These are phyloP conservation scores for Kodamaea hsintzibuensis DNA, from an alignment of 805 yeast genomes.

Conservation along the genomic window DNA sequence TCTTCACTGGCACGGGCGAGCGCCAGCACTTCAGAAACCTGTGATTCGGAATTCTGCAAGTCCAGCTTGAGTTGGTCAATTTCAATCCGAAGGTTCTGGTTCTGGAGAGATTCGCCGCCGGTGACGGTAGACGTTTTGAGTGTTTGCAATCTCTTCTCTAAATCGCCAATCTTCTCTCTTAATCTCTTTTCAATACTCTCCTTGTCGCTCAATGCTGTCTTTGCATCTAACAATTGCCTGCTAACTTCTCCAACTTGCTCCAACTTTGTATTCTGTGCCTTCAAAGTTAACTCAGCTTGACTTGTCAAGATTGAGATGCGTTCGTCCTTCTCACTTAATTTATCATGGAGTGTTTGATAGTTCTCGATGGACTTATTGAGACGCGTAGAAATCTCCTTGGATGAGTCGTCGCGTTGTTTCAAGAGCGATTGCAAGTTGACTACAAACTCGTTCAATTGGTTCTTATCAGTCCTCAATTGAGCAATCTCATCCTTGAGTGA, in stretches of 20 bases:
- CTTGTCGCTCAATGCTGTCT: constrained; percentile 45
- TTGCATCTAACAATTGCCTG: constrained; percentile 42
- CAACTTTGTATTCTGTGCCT: constrained; percentile 51
- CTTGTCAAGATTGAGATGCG: constrained; percentile 51
- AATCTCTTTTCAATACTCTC: constrained; percentile 40
- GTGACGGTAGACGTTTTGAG: background rate
- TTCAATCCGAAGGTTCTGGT: constrained; percentile 21
- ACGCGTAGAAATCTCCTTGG: constrained; percentile 50
- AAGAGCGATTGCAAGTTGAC: constrained; percentile 60
- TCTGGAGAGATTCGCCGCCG: constrained; percentile 1
- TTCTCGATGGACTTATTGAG: constrained; percentile 50
- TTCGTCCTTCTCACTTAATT: constrained; percentile 54
- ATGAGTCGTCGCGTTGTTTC: constrained; percentile 58
- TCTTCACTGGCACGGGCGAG: constrained; percentile 68
- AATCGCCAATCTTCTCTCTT: constrained; percentile 15
- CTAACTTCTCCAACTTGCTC: constrained; percentile 59
- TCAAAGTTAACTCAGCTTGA: constrained; percentile 56
- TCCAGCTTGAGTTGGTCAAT: constrained; percentile 53
- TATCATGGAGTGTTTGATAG: constrained; percentile 45
- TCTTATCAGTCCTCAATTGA: constrained; percentile 57
- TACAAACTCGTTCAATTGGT: constrained; percentile 56
- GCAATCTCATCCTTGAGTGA: constrained; percentile 54
- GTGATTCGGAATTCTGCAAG: constrained; percentile 56
- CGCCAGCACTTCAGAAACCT: constrained; percentile 48
- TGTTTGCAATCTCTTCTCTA: background rate